These are phyloP conservation scores for Trichoderma sp. DNA, from an alignment of 2,329 filamentous ascomycete species.

Conservation along the genomic window DNA sequence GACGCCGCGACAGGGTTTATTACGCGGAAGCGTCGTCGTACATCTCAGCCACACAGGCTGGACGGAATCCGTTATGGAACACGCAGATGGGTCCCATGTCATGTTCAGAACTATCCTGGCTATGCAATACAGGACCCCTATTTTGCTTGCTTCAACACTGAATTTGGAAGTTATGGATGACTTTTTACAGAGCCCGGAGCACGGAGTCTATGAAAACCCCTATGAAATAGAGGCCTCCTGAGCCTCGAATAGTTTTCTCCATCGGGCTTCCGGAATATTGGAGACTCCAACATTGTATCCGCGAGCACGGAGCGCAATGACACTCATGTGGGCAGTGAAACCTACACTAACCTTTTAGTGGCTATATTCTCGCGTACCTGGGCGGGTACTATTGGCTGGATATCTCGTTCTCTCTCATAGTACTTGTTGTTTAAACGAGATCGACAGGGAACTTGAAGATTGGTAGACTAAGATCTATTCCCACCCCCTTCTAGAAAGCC, in stretches of 20 bases:
- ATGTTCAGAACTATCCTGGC: neutral
- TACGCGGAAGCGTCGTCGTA: conserved; percentile 5
- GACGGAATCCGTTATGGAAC: neutral
- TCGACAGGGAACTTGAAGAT: neutral
- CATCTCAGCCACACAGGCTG: neutral
- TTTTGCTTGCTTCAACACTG: neutral
- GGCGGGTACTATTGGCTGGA: neutral
- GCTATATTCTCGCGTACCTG: neutral
- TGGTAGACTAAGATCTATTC: neutral
- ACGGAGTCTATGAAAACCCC: neutral
- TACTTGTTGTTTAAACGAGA: neutral
- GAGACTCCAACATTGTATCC: neutral
- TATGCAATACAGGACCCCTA: neutral
- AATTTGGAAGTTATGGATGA: neutral
- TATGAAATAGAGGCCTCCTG: neutral
- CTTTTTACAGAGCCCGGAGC: neutral
- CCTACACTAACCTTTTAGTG: neutral
- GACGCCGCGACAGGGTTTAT: neutral
- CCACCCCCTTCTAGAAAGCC: neutral
- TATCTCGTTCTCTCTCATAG: neutral
- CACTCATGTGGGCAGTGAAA: neutral
- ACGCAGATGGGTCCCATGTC: neutral
- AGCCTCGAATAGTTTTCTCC: neutral
- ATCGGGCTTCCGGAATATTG: neutral
- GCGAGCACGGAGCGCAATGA: neutral